Percentiles rank a stretch among this genome's conserved stretches.
phyloP scores from a whole-genome alignment of 2,329 filamentous ascomycete species.

The Diaporthe humulicola region DNA sequence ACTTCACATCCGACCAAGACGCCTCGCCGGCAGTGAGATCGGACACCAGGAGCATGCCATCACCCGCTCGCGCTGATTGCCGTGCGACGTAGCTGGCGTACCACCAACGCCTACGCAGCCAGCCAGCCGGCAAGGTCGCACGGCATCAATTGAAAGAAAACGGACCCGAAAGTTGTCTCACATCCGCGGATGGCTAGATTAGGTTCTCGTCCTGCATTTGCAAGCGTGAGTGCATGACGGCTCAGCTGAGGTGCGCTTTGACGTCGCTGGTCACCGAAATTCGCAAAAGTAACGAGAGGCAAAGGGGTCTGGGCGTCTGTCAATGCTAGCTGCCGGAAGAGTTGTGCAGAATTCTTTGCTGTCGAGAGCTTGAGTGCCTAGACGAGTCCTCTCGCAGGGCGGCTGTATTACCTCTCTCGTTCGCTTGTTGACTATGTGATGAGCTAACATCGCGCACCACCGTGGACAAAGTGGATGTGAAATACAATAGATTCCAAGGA shows the following conservation, averaged over 20 bases:
- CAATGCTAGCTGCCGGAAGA: neutral
- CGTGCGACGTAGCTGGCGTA: neutral
- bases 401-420: neutral
- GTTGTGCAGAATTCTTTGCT: no score
- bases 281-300: neutral
- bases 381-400: no score
- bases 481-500: neutral
- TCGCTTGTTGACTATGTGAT: neutral
- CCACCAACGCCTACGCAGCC: neutral
- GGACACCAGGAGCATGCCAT: neutral
- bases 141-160: slow-evolving; percentile 19
- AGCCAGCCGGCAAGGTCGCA: neutral
- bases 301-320: neutral
- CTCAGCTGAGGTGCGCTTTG: slow-evolving; percentile 1
- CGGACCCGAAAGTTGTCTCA: slow-evolving; percentile 12
- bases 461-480: no score
- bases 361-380: neutral
- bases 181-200: neutral
- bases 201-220: neutral
- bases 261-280: neutral
- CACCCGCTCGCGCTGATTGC: slow-evolving; percentile 25
- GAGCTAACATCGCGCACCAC: no score
- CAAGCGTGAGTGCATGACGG: neutral
- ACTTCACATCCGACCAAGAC: neutral
- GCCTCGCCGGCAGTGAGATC: neutral